Evolutionary conservation across 257 asterid genomes (phyloP), one percentile per base, ranked within the genome.

Genomic region (Nicotiana sylvestris): DNA sequence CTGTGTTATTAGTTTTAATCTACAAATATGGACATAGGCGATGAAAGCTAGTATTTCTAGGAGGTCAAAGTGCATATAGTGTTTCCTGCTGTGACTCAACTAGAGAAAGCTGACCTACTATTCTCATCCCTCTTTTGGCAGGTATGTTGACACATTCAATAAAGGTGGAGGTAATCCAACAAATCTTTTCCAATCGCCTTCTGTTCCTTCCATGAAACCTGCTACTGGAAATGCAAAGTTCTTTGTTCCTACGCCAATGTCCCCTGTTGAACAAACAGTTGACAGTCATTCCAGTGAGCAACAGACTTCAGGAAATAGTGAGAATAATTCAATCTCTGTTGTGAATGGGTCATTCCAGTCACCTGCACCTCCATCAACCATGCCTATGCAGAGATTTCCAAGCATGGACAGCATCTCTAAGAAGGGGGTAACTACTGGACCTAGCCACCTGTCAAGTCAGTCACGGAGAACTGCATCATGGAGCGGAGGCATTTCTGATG

Each of bases 381-480:
- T 46, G 35, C 18, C 83, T 55, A 91, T 87, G 89, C 97, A 90
- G 83, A 92, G 93, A 86, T 87, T 86, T 21, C 91, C 92, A 57
- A 95, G 99, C 90, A 84, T 92, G 95, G 89, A 87, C 82, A 89
- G 83, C 85, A 88, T 95, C 83, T 85, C 93, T 1, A 82, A 85
- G 70, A 87, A 81, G 43, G 87, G 82, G 55, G 76, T 61, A 58
- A 68, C 62, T 12, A 81, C 72, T 29, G 86, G 69, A 12, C 32
- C 85, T 61, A 83, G 88, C 51, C 83, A 91, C 13, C 87, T 88
- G 66, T 35, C 92, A 39, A 61, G 72, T 68, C 84, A 81, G 33
- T 88, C 94, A 27, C 90, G 98, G 65, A 92, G 98, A 6, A 90
- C 98, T 9, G 96, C 93, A 43, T 95, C 99, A 1, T 95, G 99